Evolutionary conservation across 805 yeast species (phyloP).

Genomic region (Pichia thaimueangensis): DNA sequence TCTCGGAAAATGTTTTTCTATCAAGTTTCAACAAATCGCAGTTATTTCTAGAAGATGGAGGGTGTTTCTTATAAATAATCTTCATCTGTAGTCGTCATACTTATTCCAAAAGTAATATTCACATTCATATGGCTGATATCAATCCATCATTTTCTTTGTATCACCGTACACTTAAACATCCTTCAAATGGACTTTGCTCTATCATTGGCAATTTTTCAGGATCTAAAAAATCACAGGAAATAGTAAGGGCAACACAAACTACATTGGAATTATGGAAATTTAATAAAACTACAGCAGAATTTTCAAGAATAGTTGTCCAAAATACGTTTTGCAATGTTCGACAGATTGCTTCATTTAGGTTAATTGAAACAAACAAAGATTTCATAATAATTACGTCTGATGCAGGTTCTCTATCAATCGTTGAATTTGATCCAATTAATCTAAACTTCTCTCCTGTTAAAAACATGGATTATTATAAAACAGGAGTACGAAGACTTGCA

Average conservation of each 20-base stretch:
- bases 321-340: constrained; percentile 57
- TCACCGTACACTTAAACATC: constrained; percentile 61
- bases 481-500: constrained; percentile 65
- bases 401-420: constrained; percentile 61
- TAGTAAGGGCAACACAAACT: constrained; percentile 52
- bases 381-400: constrained; percentile 67
- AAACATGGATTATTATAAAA: constrained; percentile 65
- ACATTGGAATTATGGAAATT: constrained; percentile 47
- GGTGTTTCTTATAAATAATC: too few species aligned
- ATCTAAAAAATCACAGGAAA: constrained; percentile 48
- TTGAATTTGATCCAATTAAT: constrained; percentile 26
- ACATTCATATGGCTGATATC: constrained; percentile 20
- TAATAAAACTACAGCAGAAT: constrained; percentile 50
- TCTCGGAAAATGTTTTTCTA: too few species aligned
- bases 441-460: constrained; percentile 34
- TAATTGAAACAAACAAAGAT: constrained; percentile 50
- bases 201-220: constrained; percentile 67
- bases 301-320: constrained; percentile 37
- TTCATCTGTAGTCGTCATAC: too few species aligned
- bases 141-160: constrained; percentile 47
- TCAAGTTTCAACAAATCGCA: too few species aligned
- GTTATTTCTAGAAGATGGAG: too few species aligned
- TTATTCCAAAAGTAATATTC: too few species aligned
- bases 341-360: constrained; percentile 42
- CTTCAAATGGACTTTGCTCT: constrained; percentile 47